Conservation (phyloP, 129 eudicot species). For the Artemisia argyi region DNA sequence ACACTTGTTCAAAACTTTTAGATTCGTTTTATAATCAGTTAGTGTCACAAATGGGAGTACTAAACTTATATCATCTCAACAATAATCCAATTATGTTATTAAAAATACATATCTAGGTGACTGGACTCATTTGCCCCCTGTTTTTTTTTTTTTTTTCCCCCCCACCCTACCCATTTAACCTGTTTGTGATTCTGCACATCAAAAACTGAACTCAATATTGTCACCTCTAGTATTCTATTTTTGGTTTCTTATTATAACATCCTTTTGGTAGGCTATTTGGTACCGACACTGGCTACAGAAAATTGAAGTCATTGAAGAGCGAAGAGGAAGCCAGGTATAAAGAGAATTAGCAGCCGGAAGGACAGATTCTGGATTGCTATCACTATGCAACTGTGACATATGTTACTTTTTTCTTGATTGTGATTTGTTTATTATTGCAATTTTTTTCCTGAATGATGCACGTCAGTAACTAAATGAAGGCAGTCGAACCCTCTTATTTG, state of each 20-base stretch:
- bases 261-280: conserved; percentile 74
- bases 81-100: not conserved
- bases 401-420: conserved; percentile 25
- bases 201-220: not conserved
- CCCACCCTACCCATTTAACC: not conserved
- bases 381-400: conserved; percentile 15
- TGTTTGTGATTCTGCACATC: not conserved
- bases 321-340: conserved; percentile 48
- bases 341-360: conserved; percentile 31
- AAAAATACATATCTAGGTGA: not conserved
- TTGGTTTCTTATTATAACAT: not conserved
- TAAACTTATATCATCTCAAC: not conserved
- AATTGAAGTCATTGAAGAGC: conserved; percentile 67
- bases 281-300: conserved; percentile 89
- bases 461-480: conserved; percentile 23
- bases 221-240: not conserved
- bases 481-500: not conserved
- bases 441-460: conserved; percentile 9
- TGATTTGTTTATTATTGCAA: conserved; percentile 17
- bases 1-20: not conserved
- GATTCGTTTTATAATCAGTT: not conserved
- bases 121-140: not conserved
- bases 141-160: not conserved
- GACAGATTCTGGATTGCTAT: conserved; percentile 13
- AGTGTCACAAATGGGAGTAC: not conserved